These are phyloP conservation scores for Zymoseptoria tritici DNA, from an alignment of 2,329 filamentous ascomycete genomes.

Conservation along the genomic window DNA sequence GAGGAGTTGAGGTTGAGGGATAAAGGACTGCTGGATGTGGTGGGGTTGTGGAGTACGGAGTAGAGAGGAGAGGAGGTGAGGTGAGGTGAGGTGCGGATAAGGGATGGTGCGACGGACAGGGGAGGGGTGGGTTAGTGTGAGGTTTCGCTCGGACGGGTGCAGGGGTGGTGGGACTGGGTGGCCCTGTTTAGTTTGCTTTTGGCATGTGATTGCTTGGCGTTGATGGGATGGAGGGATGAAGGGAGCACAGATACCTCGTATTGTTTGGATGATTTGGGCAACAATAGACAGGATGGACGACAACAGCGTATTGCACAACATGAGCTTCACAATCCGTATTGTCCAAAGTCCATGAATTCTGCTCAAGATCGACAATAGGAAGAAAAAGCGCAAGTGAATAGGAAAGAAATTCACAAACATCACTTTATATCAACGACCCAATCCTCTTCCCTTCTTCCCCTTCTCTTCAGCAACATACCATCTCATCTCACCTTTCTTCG, in stretches of 20 bases:
- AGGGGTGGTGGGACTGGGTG: neutral
- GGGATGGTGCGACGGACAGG: neutral
- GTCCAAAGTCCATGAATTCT: neutral
- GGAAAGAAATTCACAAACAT: neutral
- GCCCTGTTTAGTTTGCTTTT: neutral
- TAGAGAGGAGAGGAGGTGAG: too few species aligned
- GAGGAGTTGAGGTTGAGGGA: slow-evolving; percentile 18
- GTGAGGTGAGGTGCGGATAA: neutral
- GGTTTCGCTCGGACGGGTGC: neutral
- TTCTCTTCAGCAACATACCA: neutral
- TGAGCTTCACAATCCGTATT: neutral
- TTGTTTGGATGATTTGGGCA: neutral
- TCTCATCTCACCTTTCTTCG: neutral
- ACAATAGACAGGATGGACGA: neutral
- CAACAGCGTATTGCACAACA: neutral
- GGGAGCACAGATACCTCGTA: neutral
- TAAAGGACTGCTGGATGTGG: slow-evolving; percentile 14
- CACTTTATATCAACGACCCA: neutral
- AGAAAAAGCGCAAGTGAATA: neutral
- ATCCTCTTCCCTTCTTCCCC: neutral
- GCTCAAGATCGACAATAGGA: neutral
- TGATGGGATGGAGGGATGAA: neutral
- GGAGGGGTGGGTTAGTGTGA: neutral
- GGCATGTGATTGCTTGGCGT: neutral
- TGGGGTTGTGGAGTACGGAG: slow-evolving; percentile 1